Base-by-base conservation (phyloP, 306 rosid species). In the Cucumis hystrix region DNA sequence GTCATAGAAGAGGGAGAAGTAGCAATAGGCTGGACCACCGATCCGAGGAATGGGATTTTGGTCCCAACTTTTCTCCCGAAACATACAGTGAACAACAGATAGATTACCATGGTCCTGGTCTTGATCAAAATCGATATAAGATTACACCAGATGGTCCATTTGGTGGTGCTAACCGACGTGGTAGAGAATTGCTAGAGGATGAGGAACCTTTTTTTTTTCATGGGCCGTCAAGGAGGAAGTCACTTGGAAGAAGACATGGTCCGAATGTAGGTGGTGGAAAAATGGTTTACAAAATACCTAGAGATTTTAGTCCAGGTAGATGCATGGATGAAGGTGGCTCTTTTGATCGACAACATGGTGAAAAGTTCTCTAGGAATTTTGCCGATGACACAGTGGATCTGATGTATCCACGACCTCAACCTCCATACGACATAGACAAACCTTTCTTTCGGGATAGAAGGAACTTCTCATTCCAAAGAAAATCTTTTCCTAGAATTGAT, bases 1-100 rank as follows among this genome's bases (percentile, higher is more conserved):
- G 78, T 79, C 93, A 89, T 51, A 91, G 97, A 67, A 84, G 97
- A 83, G 96, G 95, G 75, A 90, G 95, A 80, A 69, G 75, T 55
- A 81, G 39, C 71, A 82, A 45, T 80, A 85, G 85, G 49, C 15
- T 80, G 61, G 87, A 84, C 75, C 76, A 80, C 18, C 73, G 51
- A 17, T 83, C 86, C 8, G 86, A 87, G 78, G 91, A 86, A 45
- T 89, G 97, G 89, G 88, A 85, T 58, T 85, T 92, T 78, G 92
- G 84, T 51, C 91, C 81, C 45, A 88, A 88, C 47, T 87, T 79
- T 80, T 76, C 86, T 76, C 86, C 95, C 6, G 93, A 89, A 76
- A 83, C 86, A 81, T 87, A 86, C 74, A 85, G 82, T 72, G 87
- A 88, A 76, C 92, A 69, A 21, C 75, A 87, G 81, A 82, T 83